Base-by-base conservation (phyloP, 768 basidiomycete genomes). In the Rhodotorula diobovata region DNA sequence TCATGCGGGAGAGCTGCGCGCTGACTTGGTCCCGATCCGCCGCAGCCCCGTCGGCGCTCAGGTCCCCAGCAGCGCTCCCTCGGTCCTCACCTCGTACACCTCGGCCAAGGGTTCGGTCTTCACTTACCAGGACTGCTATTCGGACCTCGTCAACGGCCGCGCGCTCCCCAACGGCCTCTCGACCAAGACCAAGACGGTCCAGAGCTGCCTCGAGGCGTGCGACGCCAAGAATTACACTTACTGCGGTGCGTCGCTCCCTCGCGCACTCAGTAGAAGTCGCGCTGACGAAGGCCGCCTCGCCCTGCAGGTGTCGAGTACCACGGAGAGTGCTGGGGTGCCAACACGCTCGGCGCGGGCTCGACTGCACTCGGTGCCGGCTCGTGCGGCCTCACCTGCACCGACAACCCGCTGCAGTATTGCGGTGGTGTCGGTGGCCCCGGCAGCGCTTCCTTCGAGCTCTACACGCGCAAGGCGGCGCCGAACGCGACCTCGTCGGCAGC, bases 191-290 rank as follows among this genome's bases (percentile, higher is more conserved):
- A 77, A 80, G 79, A 82, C 81, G n/a, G 73, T 72, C 54, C 74
- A 75, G 32, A 56, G 45, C 1, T 82, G 82, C 69, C 70, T 79
- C 50, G 43, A 76, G 50, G 76, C 75, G 28, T 83, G 82, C 73
- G 63, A 73, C 2, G 46, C 67, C 37, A 71, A 76, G 61, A 78
- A 79, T 32, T 80, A 77, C 79, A 63, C 71, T 14, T 70, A 79
- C 53, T 81, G 81, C 37, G 81, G 72, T 25, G 16, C 61, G 28
- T 25, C n/a, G 23, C 6, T 28, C 15, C 23, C 30, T 66, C 35
- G 6, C 48, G 20, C 15, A 8, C 18, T 11, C 39, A 25, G 12
- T 21, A 20, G 10, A 23, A 14, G n/a, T n/a, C 23, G 18, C 10
- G 23, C 30, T 41, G 34, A 45, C 28, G 5, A 37, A 7, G 7